Base-by-base conservation (phyloP, 1,139 yeast species). In the Yamadazyma atmosphaerica region DNA sequence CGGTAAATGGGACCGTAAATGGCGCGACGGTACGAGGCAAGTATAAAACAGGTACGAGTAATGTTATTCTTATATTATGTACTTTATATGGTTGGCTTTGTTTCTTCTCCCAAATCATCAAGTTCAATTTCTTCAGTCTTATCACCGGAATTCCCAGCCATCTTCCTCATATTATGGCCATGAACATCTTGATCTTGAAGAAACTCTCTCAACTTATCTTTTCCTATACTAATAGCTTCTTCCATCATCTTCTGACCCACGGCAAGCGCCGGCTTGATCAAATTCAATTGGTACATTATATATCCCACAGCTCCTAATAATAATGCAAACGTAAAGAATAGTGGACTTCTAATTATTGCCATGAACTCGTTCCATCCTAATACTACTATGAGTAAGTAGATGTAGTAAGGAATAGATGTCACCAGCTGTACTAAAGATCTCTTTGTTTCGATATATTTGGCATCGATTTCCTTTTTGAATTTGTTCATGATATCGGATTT, bases 301-400 rank as follows among this genome's bases (percentile, higher is more conserved):
- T 84, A 88, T 2, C 76, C 59, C 1, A 79, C 84, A 0, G 85
- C 88, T 1, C 77, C 78, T 1, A 72, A 30, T 2, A 86, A 48
- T 36, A 89, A 54, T 7, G 79, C 53, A 38, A 83, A 63, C 14
- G 88, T 67, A 52, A 89, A 82, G 51, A 84, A 73, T 17, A 86
- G 55, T 21, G 98, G 98, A 58, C 87, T 90, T 46, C 95, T 76
- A 36, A 92, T 56, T 16, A 92, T 79, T 7, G 95, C 85, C 85
- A 89, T 78, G 51, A 92, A 85, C 68, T 94, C 98, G 61, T 90
- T 90, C 97, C 97, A 92, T 11, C 98, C 98, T 23, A 92, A 69
- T 6, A 86, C 80, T 3, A 85, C 61, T 17, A 92, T 68, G 6
- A 92, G 58, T 16, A 81, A 65, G 61, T 87, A 88, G 43, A 92